phyloP scores from a whole-genome alignment of 2,329 filamentous ascomycete genomes.

The Cyphellophora attinorum region DNA sequence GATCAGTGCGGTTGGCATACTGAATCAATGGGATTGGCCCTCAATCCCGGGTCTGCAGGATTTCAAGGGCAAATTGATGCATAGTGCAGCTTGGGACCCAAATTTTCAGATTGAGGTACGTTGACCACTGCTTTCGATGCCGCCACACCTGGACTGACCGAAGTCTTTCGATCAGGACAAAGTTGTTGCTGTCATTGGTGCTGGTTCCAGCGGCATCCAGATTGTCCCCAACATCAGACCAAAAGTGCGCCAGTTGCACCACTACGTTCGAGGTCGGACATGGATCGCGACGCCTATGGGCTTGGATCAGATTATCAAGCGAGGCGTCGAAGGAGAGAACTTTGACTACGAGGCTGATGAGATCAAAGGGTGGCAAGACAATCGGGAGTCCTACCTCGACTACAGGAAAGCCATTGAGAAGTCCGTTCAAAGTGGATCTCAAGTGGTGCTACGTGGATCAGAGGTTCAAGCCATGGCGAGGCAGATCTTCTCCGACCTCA shows the following conservation, averaged over 20 bases:
- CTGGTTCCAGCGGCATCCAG: constrained; percentile 20
- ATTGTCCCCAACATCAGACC: constrained; percentile 29
- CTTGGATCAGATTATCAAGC: constrained; percentile 7
- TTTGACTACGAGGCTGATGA: constrained; percentile 15
- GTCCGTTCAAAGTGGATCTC: constrained; percentile 16
- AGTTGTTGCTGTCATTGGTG: constrained; percentile 19
- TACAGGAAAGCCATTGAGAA: constrained; percentile 23
- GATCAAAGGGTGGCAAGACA: constrained; percentile 9
- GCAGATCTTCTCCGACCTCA: constrained; percentile 3
- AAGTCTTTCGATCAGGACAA: too few species aligned
- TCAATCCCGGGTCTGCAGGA: constrained; percentile 19
- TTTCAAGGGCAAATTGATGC: constrained; percentile 28
- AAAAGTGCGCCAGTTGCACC: constrained; percentile 20
- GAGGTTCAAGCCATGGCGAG: constrained; percentile 3
- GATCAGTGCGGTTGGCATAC: constrained; percentile 47
- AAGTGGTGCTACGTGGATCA: constrained; percentile 5
- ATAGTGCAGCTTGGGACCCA: constrained; percentile 30
- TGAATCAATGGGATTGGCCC: constrained; percentile 34
- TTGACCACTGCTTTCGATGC: too few species aligned
- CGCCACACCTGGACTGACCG: too few species aligned
- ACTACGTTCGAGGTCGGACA: constrained; percentile 16
- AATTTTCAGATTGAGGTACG: constrained; percentile 7
- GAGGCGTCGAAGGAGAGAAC: too few species aligned
- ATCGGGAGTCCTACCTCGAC: constrained; percentile 16
- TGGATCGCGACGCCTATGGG: constrained; percentile 17